Base-by-base conservation (phyloP, 2,329 filamentous ascomycete species). In the Lachnellula subtilissima region DNA sequence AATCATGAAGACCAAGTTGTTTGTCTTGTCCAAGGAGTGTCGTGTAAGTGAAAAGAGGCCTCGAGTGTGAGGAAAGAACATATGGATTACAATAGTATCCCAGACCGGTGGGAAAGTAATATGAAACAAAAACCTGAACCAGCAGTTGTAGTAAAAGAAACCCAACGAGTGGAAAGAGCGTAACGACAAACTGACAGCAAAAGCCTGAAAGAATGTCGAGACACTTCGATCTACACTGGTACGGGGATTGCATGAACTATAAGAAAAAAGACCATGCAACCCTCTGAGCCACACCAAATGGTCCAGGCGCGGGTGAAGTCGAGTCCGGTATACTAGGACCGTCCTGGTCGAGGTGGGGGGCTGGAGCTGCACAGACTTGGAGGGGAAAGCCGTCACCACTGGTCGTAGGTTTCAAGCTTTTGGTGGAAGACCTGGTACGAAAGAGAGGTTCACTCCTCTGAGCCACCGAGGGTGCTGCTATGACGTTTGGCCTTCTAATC, bases 201-300 rank as follows among this genome's bases (percentile, higher is more conserved):
- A 53, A 62, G 53, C 55, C 52, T 61, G 64, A 32, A 63, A 64
- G 57, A 66, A 62, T 48, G 60, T 62, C 55, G 57, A 63, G 61
- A 62, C 57, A 58, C 48, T 35, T 56, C 60, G 53, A 57, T 42
- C 60, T 53, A 56, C 52, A 54, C 52, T 56, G 52, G 50, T 63
- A 56, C 58, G 60, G 65, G 55, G 64, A 64, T 55, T 58, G 64
- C 63, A 68, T 68, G 63, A 67, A 64, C 64, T 69, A 69, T 67
- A 68, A 68, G 62, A 64, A 52, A 65, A 49, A 53, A 53, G 48
- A 54, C 61, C 61, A 62, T 60, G 62, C 57, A 59, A 25, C 52
- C 37, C 35, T n/a, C 50, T 47, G 50, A 56, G 46, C 58, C 61
- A 65, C 56, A 57, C 56, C 54, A 55, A 60, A 54, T 65, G 65